Conservation (phyloP, 139 green algal genomes). For the Deuterostichococcus epilithicus region DNA sequence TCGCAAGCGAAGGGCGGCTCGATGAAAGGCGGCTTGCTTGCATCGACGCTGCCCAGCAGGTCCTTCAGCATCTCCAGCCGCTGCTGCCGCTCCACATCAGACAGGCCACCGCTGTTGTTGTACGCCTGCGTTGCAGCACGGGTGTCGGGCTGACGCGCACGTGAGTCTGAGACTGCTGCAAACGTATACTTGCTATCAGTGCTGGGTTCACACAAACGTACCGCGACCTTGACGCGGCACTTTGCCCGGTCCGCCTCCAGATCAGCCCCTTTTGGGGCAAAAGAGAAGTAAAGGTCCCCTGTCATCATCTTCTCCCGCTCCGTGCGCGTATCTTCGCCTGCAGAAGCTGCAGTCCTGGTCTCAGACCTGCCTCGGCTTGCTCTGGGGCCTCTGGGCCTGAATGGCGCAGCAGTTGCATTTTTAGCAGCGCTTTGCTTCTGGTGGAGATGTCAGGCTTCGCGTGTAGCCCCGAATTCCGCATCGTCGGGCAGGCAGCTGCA, state of each 20-base stretch:
- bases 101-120: not conserved
- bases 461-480: too few species aligned
- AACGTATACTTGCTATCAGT: not conserved
- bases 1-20: conserved; percentile 41
- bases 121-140: conserved; percentile 4
- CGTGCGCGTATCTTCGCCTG: not conserved
- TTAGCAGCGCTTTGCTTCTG: too few species aligned
- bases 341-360: not conserved
- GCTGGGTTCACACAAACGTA: not conserved
- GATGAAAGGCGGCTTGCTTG: conserved; percentile 35
- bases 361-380: too few species aligned
- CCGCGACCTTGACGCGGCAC: not conserved
- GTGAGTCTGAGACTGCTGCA: not conserved
- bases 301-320: conserved; percentile 33
- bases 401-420: too few species aligned
- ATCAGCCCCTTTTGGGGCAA: conserved; percentile 15
- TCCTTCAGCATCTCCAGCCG: conserved; percentile 18
- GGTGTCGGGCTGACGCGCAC: not conserved
- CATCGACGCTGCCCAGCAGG: conserved; percentile 27
- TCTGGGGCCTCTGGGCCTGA: too few species aligned
- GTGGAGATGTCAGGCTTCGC: too few species aligned
- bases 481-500: too few species aligned
- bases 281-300: conserved; percentile 33
- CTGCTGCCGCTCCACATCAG: conserved; percentile 1
- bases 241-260: conserved; percentile 1